A percentile compares a stretch with the other conserved stretches of the same genome.
Evolutionary conservation across 441 rosid species (phyloP).

Genomic region (Syzygium syzygioides): DNA sequence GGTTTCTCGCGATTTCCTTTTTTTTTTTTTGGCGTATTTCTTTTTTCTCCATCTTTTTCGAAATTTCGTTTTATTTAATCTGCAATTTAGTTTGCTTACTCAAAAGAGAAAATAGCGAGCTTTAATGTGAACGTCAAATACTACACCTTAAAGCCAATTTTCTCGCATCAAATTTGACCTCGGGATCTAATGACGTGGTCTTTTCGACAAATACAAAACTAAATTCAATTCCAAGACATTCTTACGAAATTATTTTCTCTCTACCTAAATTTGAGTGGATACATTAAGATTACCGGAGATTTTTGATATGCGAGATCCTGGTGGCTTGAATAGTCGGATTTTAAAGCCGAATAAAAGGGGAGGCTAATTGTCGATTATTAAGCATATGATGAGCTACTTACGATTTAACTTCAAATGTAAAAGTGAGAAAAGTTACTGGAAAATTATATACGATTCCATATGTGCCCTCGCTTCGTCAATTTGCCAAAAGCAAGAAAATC

Average conservation of each 20-base stretch:
- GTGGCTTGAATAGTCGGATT: background rate
- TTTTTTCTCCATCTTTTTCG: background rate
- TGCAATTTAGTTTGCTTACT: background rate
- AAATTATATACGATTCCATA: too few species aligned
- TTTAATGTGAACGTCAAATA: background rate
- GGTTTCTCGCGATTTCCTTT: too few species aligned
- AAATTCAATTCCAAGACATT: background rate
- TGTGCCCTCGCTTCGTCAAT: background rate
- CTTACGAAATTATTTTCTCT: background rate
- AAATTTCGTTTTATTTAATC: background rate
- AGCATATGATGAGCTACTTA: background rate
- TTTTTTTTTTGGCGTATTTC: background rate
- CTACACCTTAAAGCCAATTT: too few species aligned
- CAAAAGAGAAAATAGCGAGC: background rate
- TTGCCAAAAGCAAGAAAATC: background rate
- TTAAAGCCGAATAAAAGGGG: background rate
- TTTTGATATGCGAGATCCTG: background rate
- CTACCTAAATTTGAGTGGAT: rapidly evolving
- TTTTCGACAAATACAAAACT: background rate
- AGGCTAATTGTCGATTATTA: background rate
- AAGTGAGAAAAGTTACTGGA: background rate
- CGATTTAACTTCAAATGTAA: rapidly evolving
- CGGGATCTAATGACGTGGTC: background rate
- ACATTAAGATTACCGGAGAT: rapidly evolving
- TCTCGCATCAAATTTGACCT: too few species aligned